Base-by-base conservation (phyloP, 805 yeast genomes). In the Candida koratica region DNA sequence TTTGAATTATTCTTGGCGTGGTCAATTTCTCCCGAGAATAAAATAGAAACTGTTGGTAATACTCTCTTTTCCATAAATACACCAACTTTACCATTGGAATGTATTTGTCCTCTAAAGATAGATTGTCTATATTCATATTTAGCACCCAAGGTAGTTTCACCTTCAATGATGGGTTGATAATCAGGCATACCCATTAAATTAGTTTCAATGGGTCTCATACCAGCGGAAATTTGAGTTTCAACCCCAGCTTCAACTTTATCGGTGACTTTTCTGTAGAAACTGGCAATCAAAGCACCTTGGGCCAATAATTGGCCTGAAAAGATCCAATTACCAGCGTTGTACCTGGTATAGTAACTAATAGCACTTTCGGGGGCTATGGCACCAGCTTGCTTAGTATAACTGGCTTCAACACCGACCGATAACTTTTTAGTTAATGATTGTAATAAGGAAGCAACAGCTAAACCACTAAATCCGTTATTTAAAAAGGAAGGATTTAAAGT, bases 111-210 rank as follows among this genome's bases (percentile, higher is more conserved):
- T 67, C 98, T 81, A 78, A 88, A 88, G 37, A 87, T 81, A 40
- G 94, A 82, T 67, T 87, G 94, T 71, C 97, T 87, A 76, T 87
- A 93, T 71, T 93, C 97, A 67, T 90, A 90, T 69, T 90, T 93
- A 53, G 96, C 95, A 67, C 97, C 98, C 39, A 90, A 60, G 42
- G 96, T 84, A 51, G 98, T 89, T 53, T 77, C 75, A 56, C 95
- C 97, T 58, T 90, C 96, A 41, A 89, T 72, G 28, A 82, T 79
- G 22, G 95, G 85, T 59, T 85, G 87, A 51, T 80, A 77, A 42
- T 90, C 89, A 56, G 90, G 84, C 36, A 79, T 73, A 52, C 87
- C 86, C 73, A 81, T 72, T 62, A 84, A 71, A 32, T 82, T 78
- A 60, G 81, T 84, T 37, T 79, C 76, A 48, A 82, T 75, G 58